These are phyloP conservation scores for Aspergillus japonicus DNA, from an alignment of 2,329 filamentous ascomycete genomes.

Conservation along the genomic window DNA sequence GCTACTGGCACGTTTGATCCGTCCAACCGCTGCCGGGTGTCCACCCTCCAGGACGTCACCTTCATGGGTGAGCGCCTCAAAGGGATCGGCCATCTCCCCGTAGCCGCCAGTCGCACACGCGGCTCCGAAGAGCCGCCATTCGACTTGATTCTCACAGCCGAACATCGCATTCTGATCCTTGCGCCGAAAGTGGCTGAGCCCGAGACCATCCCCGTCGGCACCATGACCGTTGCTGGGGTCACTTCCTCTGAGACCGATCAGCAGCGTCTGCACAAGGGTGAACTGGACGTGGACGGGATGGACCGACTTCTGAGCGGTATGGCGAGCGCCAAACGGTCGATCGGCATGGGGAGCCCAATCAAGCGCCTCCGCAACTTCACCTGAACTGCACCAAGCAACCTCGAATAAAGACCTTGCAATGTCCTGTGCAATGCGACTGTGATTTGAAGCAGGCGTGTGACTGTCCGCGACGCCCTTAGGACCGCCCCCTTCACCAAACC, in stretches of 20 bases:
- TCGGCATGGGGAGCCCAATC: constrained; percentile 36
- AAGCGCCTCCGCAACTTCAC: constrained; percentile 39
- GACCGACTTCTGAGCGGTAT: constrained; percentile 47
- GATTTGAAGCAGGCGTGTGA: not conserved
- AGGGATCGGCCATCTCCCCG: constrained; percentile 38
- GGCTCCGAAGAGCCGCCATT: constrained; percentile 26
- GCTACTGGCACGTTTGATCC: constrained; percentile 40
- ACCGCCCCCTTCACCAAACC: not conserved
- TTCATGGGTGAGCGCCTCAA: constrained; percentile 44
- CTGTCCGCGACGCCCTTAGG: not conserved
- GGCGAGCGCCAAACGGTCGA: constrained; percentile 31
- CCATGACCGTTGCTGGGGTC: constrained; percentile 18
- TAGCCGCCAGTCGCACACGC: constrained; percentile 24
- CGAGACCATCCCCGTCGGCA: constrained; percentile 15
- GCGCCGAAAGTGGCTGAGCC: constrained; percentile 31
- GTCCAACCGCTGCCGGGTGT: constrained; percentile 40
- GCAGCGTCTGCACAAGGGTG: constrained; percentile 41
- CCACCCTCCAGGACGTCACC: constrained; percentile 38
- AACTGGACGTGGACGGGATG: constrained; percentile 50
- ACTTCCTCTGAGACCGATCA: constrained; percentile 38
- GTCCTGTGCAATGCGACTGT: too few relatives aligned
- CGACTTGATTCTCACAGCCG: constrained; percentile 43
- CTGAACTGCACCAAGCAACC: constrained; percentile 14
- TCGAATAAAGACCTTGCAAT: too few relatives aligned
- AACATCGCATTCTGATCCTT: constrained; percentile 42